Evolutionary conservation across 2,329 filamentous ascomycete genomes (phyloP), one percentile per base, ranked within the genome.

Genomic region (Didymella sp.): DNA sequence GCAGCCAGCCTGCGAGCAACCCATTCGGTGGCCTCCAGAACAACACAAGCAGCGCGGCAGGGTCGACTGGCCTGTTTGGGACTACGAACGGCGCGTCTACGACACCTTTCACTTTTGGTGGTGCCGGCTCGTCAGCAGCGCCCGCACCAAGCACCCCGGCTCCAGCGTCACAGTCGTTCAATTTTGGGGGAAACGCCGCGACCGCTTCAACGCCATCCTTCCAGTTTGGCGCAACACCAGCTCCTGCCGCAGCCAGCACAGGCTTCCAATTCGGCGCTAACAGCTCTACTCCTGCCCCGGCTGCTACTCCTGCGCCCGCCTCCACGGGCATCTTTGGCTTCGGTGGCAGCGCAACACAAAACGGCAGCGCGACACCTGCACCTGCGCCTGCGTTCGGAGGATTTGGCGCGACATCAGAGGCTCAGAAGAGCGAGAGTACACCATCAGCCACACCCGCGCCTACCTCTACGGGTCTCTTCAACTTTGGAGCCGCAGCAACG

Each of bases 11-110:
- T 8, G 53, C 61, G 19, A 62, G 61, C 43, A 69, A 63, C 28
- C 61, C 60, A 2, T 69, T 70, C 40, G 67, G 63, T 13, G 59
- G 60, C 52, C 67, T 51, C 40, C 61, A 68, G 43, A 63, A 44
- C 63, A 65, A 55, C 38, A 60, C 62, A 8, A 61, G 53, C 38
- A 60, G 59, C 42, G 49, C 61, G 4, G 17, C 50, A 46, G 46
- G 46, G 12, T 54, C 58, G 4, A 49, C 54, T 1, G 45, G 58
- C 17, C 48, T 68, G 46, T 66, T 69, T 51, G 61, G 63, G 13
- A 64, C 63, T 28, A 31, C 63, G 37, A 61, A 51, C 55, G 43
- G 61, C 59, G 31, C 61, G 51, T 44, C 61, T 31, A 37, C 61
- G 22, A 28, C 49, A 37, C 12, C 51, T 9, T 56, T 56, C 42